phyloP scores from a whole-genome alignment of 768 basidiomycete species.

The Strobilomyces confusus region DNA sequence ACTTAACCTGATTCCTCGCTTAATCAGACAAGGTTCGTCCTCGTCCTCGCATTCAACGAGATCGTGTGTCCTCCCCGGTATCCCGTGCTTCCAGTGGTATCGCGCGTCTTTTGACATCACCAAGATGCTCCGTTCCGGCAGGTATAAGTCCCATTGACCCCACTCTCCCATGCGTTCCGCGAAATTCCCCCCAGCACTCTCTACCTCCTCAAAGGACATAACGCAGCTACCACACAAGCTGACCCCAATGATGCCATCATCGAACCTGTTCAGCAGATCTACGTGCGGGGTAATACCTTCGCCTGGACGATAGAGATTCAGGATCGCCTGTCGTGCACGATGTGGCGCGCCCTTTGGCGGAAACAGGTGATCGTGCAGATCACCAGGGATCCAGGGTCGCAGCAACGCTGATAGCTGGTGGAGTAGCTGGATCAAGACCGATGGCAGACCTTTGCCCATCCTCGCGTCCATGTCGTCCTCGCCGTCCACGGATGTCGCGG shows the following conservation, averaged over 20 bases:
- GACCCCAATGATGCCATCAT: constrained; percentile 86
- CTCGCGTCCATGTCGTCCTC: constrained; percentile 12
- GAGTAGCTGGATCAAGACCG: constrained; percentile 52
- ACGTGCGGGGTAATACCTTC: constrained; percentile 88
- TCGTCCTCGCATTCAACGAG: constrained; percentile 41
- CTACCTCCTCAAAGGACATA: constrained; percentile 62
- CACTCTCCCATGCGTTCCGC: background rate
- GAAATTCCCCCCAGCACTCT: background rate
- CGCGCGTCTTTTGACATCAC: constrained; percentile 79
- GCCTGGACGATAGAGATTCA: constrained; percentile 87
- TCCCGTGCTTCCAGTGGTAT: constrained; percentile 88
- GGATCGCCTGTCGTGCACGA: constrained; percentile 74
- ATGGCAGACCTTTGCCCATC: constrained; percentile 48
- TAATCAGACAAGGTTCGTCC: constrained; percentile 36
- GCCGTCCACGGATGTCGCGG: constrained; percentile 7
- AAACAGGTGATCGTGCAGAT: constrained; percentile 58
- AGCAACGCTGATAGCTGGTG: constrained; percentile 46
- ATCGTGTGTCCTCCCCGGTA: constrained; percentile 59
- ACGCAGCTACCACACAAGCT: constrained; percentile 77
- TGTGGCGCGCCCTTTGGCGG: constrained; percentile 37
- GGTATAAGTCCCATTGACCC: constrained; percentile 48
- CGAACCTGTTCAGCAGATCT: constrained; percentile 80
- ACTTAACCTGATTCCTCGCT: constrained; percentile 62
- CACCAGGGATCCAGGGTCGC: constrained; percentile 43
- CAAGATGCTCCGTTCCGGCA: constrained; percentile 73